Evolutionary conservation across 2,329 filamentous ascomycete genomes (phyloP), one percentile per base, ranked within the genome.

Genomic region (Paecilomyces sp.): DNA sequence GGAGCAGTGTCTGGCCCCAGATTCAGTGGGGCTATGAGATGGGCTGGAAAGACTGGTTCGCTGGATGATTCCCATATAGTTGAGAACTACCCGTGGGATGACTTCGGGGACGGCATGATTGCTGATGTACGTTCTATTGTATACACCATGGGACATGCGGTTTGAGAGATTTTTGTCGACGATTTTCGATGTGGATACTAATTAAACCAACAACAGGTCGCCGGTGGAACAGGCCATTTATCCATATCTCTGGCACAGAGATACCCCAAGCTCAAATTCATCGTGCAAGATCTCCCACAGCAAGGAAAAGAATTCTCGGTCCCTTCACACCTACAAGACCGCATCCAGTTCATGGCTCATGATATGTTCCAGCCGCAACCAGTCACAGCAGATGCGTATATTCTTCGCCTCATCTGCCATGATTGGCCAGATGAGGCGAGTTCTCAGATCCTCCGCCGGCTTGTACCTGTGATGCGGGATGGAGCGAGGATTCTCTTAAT

Each of bases 201-300:
- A 33, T 33, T 12, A 8, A 33, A 33, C 3, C 31, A 33, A 33
- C 31, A 33, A n/a, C 15, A 47, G 36, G 36, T 47, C 13, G 36
- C 36, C n/a, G 36, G 36, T 15, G 36, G 36, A 47, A 47, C 82
- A 60, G 85, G 85, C 0, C 82, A 85, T 55, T 79, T 82, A n/a
- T 80, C 77, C 56, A 75, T 82, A 18, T 81, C 79, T 6, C 71
- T 87, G 56, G 85, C 82, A 2, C 74, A 75, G 62, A 72, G 70
- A 58, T 84, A 80, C 70, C 74, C 75, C 58, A 77, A 80, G 51
- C 77, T 85, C 65, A 77, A 74, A 57, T 85, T 85, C 66, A 71
- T 85, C 30, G 83, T 82, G 0, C 77, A 82, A 61, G 80, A 82
- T 62, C 71, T 82, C 12, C 69, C 72, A 4, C 66, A 76, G 36